phyloP scores from a whole-genome alignment of 2,329 filamentous ascomycete species.

The Cadophora gregata region DNA sequence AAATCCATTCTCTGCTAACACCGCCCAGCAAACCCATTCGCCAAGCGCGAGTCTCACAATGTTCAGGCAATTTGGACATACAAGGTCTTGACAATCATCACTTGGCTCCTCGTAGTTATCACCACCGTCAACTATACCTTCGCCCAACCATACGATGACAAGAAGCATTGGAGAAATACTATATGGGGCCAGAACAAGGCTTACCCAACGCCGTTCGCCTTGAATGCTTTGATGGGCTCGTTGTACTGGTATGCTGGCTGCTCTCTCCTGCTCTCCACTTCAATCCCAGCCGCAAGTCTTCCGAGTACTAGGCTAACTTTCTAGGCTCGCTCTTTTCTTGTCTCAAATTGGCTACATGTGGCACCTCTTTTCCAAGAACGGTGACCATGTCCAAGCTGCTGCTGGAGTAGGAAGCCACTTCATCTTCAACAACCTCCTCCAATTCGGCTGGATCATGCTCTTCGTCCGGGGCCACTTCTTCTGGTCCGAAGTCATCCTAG shows the following conservation, averaged over 20 bases:
- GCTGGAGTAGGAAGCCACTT: constrained; percentile 84
- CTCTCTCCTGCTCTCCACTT: background rate
- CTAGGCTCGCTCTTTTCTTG: constrained; percentile 74
- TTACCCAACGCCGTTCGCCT: constrained; percentile 74
- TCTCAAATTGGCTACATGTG: constrained; percentile 78
- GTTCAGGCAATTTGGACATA: constrained; percentile 69
- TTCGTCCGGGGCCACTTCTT: constrained; percentile 79
- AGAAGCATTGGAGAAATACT: constrained; percentile 58
- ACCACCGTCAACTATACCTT: constrained; percentile 77
- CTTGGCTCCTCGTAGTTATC: constrained; percentile 76
- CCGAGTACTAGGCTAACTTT: background rate
- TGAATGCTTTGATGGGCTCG: constrained; percentile 67
- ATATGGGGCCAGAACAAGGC: constrained; percentile 78
- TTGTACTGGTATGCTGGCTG: constrained; percentile 73
- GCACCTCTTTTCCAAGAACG: constrained; percentile 74
- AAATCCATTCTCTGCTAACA: background rate
- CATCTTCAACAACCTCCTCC: constrained; percentile 82
- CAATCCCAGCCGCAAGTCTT: background rate
- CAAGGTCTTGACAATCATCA: constrained; percentile 75
- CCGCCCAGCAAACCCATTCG: constrained; percentile 74
- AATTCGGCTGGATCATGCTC: constrained; percentile 82
- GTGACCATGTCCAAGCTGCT: constrained; percentile 68
- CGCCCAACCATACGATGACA: constrained; percentile 65
- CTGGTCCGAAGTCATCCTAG: constrained; percentile 75
- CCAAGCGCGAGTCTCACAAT: constrained; percentile 70